Base-by-base conservation (phyloP, 78 protist species). In the Dictyostelium discoideum region DNA sequence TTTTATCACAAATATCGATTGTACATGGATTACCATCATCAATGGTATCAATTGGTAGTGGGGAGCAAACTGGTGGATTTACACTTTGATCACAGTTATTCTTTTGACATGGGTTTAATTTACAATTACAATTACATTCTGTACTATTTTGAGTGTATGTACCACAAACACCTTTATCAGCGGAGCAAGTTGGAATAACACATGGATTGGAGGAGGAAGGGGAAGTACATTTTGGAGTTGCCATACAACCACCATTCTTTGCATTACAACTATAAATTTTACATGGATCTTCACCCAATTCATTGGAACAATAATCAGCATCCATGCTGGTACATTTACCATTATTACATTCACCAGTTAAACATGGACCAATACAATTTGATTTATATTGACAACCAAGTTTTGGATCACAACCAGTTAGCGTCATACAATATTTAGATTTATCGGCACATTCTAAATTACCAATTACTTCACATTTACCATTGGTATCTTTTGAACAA, bases 11-110 rank as follows among this genome's bases (percentile, higher is more conserved):
- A 1, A 0, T 26, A 32, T 89, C 94, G 2, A 4, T n/a, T 5
- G 94, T 89, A 32, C 94, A 89, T 29, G 81, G 76, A 54, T 89
- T 81, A 16, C 2, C 44, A 57, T 89, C 94, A 24, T 78, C 54
- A 0, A 89, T 65, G 26, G 3, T 2, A 29, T 65, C 44, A 0
- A 46, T 76, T 32, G 92, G 42, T 14, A 46, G 24, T 50, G 60
- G 67, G 4, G 37, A 10, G 76, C 57, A 46, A 18, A 67, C 74
- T 32, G 63, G 26, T 44, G 46, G 57, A 7, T 10, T 32, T 14
- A 13, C 57, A 20, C 67, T 8, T 5, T 40, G 24, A 48, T 89
- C 94, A 69, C 94, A 89, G 4, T 69, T 57, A 32, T 39, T 37
- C 54, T 18, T 57, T 26, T 44, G 82, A 26, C 93, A 87, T n/a